Base-by-base conservation (phyloP, 176 grass and related monocot genomes). In the Bolboschoenus planiculmis region DNA sequence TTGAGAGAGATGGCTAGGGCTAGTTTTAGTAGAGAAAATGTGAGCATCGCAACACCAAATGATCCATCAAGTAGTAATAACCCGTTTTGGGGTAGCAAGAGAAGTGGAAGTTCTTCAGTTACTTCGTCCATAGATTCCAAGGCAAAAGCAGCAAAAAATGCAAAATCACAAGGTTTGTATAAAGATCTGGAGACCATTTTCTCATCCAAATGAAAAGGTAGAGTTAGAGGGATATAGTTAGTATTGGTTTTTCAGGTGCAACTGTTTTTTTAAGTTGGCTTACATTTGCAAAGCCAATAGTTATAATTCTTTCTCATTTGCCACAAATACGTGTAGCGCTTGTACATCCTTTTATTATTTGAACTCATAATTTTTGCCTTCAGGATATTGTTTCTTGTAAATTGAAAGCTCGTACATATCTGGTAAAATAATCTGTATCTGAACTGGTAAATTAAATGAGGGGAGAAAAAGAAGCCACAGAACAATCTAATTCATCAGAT, bases 1-100 rank as follows among this genome's bases (percentile, higher is more conserved):
- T 89, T 98, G 82, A 85, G 90, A 83, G 96, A 98, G 71, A 84
- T 93, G 82, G 96, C 92, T 10, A 95, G 90, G 79, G 90, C 92
- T 13, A 98, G 96, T 86, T 98, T 98, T 85, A 91, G 86, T 82
- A 87, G 59, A 85, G 90, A 98, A 29, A 89, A 51, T 14, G 20
- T 7, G 1, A 50, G 30, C 3, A 58, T 7, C 3, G 68, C 11
- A 7, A 50, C 42, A 3, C 75, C 54, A 37, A 81, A 36, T 18
- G 93, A 92, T 72, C 86, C 92, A 60, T 94, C 72, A 77, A 86
- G 64, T 10, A 97, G 94, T 82, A 86, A 42, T 61, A 63, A 85
- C 54, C 81, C 39, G 56, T 74, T 86, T 54, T 78, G 78, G 86
- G 54, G 44, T 20, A 83, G 73, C 7, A 91, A 86, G 67, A 77